Percentiles rank a stretch among this genome's conserved stretches.
These are phyloP conservation scores for Fusarium sp. DNA, from an alignment of 2,329 filamentous ascomycete genomes.

Conservation along the genomic window DNA sequence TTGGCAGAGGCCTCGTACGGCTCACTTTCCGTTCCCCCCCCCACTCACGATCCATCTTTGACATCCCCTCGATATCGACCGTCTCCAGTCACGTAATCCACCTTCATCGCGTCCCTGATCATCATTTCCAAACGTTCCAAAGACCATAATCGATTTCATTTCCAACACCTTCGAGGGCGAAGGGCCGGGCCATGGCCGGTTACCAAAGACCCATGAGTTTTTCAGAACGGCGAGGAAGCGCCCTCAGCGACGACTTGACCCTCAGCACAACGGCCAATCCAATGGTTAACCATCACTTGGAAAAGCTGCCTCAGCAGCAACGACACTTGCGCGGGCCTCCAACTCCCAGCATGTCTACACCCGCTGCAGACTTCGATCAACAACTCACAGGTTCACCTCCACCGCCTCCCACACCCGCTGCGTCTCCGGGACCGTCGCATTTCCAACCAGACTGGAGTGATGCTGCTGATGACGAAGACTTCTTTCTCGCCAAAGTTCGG, in stretches of 20 bases:
- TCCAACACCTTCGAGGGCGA: constrained; percentile 31
- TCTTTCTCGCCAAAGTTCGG: constrained; percentile 82
- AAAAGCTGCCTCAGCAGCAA: constrained; percentile 61
- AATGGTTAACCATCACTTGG: constrained; percentile 61
- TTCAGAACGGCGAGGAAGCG: constrained; percentile 71
- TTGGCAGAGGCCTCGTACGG: constrained; percentile 38
- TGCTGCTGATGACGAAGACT: constrained; percentile 83
- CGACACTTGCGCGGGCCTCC: constrained; percentile 68
- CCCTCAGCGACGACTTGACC: constrained; percentile 69
- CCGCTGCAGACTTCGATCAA: constrained; percentile 73
- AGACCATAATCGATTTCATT: constrained; percentile 12
- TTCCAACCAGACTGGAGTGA: constrained; percentile 79
- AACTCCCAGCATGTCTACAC: constrained; percentile 76
- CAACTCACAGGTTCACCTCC: constrained; percentile 72
- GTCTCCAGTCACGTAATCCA: constrained; percentile 24
- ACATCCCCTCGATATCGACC: constrained; percentile 40
- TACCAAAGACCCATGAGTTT: constrained; percentile 67
- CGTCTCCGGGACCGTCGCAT: constrained; percentile 73
- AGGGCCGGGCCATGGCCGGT: constrained; percentile 52
- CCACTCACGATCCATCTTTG: constrained; percentile 38
- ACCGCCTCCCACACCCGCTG: constrained; percentile 74
- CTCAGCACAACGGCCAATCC: constrained; percentile 64
- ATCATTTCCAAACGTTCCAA: constrained; percentile 13
- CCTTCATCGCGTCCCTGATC: constrained; percentile 31
- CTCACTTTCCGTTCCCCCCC: constrained; percentile 27